These are phyloP conservation scores for Atalantia buxifolia DNA, from an alignment of 345 rosid species.

Conservation along the genomic window DNA sequence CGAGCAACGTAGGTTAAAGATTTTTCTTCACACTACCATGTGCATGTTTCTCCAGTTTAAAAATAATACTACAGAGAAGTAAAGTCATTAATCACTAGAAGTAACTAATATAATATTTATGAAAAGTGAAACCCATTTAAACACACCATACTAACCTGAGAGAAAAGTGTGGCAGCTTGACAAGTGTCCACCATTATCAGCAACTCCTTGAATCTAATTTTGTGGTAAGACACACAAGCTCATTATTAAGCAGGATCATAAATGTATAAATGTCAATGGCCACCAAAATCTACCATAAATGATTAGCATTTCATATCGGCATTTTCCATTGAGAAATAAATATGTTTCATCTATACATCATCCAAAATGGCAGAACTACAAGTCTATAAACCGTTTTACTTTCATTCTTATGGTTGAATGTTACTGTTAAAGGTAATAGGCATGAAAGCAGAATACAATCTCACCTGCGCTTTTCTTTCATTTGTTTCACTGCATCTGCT, in stretches of 20 bases:
- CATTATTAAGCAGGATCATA: conserved; percentile 4
- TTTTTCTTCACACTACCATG: not conserved
- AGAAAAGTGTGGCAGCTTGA: conserved; percentile 97
- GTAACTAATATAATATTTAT: not conserved
- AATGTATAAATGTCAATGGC: not conserved
- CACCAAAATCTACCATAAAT: not conserved
- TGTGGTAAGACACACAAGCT: conserved; percentile 8
- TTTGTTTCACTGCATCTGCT: conserved; percentile 98
- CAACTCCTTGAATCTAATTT: conserved; percentile 88
- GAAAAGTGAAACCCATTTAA: not conserved
- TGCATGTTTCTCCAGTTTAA: not conserved
- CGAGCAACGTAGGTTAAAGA: not conserved
- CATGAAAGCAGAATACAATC: conserved; percentile 12
- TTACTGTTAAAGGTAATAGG: conserved; percentile 12
- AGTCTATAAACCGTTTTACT: not conserved
- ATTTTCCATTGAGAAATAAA: not conserved
- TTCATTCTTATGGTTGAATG: not conserved
- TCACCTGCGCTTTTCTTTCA: conserved; percentile 95
- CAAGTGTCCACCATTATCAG: conserved; percentile 99
- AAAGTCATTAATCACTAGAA: not conserved
- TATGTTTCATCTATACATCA: not conserved
- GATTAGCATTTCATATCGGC: not conserved
- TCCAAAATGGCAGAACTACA: conserved; percentile 3
- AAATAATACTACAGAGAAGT: not conserved
- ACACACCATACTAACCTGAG: conserved; percentile 56